Percentiles rank a stretch among this genome's conserved stretches.
Conservation (phyloP, 371 early-diverging fungal species). For the Entomophthora muscae region DNA sequence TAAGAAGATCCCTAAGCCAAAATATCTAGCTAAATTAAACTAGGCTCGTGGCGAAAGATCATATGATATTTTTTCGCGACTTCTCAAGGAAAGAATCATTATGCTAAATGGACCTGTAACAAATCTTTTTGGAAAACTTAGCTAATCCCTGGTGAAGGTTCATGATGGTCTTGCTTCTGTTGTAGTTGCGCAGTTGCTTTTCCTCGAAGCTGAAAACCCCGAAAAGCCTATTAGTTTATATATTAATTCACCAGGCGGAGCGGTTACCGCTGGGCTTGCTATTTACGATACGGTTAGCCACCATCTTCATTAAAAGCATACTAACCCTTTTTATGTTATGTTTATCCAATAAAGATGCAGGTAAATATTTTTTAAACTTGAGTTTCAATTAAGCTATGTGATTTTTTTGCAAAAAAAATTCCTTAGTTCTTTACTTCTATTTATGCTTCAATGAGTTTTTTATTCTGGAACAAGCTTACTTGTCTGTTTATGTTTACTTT, state of each 20-base stretch:
- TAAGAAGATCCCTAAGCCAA: slow-evolving; percentile 1
- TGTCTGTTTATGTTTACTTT: too few species aligned
- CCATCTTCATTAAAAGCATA: too few species aligned
- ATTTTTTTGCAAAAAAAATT: too few species aligned
- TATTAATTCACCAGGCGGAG: slow-evolving; percentile 93
- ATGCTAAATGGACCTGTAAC: slow-evolving; percentile 75
- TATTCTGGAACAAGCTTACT: too few species aligned
- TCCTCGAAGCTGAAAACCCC: slow-evolving; percentile 87
- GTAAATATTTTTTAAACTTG: not conserved
- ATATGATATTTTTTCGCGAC: slow-evolving; percentile 90
- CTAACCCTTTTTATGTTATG: slow-evolving; percentile 1
- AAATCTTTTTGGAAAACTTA: not conserved
- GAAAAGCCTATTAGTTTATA: slow-evolving; percentile 85
- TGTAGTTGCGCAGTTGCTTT: slow-evolving; percentile 85
- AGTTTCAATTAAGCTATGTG: too few species aligned
- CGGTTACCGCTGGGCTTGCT: slow-evolving; percentile 90
- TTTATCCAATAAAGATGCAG: not conserved
- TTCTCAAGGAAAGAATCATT: slow-evolving; percentile 90
- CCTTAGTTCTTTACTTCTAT: too few species aligned
- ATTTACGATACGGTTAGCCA: slow-evolving; percentile 80
- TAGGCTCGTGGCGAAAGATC: slow-evolving; percentile 61
- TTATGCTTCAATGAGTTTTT: too few species aligned
- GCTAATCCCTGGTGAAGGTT: slow-evolving; percentile 25
- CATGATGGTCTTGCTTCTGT: slow-evolving; percentile 66
- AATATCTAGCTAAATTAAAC: not conserved